phyloP scores from a whole-genome alignment of 179 eudicot species.

The Camellia oleifera region DNA sequence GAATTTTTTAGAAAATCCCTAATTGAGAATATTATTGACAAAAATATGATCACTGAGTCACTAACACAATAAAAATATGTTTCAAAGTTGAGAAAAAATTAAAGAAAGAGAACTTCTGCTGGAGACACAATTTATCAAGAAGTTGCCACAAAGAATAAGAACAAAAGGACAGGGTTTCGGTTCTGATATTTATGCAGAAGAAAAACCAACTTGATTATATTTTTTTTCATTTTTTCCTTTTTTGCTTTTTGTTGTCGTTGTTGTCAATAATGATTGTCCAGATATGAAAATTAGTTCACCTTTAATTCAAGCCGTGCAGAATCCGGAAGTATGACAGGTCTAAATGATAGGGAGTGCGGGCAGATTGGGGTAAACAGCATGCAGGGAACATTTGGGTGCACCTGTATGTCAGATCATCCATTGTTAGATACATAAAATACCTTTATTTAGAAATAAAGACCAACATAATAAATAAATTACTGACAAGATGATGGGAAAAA shows the following conservation, averaged over 20 bases:
- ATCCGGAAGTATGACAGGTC: conserved; percentile 91
- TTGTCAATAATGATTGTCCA: background rate
- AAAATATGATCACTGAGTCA: background rate
- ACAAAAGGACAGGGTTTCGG: background rate
- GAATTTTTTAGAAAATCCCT: background rate
- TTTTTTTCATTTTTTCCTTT: no score
- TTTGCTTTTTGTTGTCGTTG: background rate
- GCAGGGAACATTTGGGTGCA: conserved; percentile 99
- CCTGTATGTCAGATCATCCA: conserved; percentile 47
- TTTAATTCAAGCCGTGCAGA: conserved; percentile 89
- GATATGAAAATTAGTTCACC: conserved; percentile 36
- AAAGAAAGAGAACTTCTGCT: background rate
- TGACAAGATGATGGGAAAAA: background rate
- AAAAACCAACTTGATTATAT: no score
- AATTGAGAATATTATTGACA: conserved; percentile 10
- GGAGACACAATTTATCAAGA: background rate
- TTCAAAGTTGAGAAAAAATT: background rate
- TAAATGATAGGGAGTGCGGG: conserved; percentile 84
- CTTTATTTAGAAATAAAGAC: background rate
- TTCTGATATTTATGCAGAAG: no score
- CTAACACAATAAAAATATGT: background rate
- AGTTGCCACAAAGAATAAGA: background rate
- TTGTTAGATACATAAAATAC: conserved; percentile 11
- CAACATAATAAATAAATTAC: background rate
- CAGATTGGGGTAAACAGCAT: conserved; percentile 91